Evolutionary conservation across 129 eudicot genomes (phyloP), one percentile per base, ranked within the genome.

Genomic region (Centrapalus pauciflorus): DNA sequence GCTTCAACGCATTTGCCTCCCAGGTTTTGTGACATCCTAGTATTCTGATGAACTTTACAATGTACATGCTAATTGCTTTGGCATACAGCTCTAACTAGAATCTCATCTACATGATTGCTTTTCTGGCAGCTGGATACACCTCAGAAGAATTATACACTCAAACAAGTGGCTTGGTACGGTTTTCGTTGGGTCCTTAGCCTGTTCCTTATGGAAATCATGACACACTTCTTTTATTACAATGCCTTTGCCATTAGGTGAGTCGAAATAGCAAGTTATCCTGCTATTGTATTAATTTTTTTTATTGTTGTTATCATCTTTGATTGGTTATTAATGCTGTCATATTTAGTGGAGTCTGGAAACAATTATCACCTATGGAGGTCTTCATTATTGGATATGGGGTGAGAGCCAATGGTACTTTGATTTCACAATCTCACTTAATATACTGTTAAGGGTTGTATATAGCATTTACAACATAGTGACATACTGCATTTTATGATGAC

Each of bases 321-420:
- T 63, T 64, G 23, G 17, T 49, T 38, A 29, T 71, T 13, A 32
- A 49, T 70, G 12, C 46, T 70, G 33, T 55, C 43, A 20, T 61
- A 62, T 68, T 46, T 70, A 93, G 99, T 82, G 95, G 92, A 72
- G 51, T 78, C 72, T 93, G 99, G 99, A 89, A 84, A 75, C 82
- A 76, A 2, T 67, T 93, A 37, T 84, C 99, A 69, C 95, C 96
- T 25, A 73, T 85, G 84, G 95, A 93, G 71, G 87, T 89, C 70
- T 93, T 93, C 77, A 89, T 89, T 76, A 74, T 93, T 38, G 99
- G 99, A 69, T 93, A 93, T 79, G 99, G 99, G 83, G 99, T 93
- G 89, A 86, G 99, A 77, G 71, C 71, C 78, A 27, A 65, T 60
- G 55, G 72, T 60, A 74, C 67, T 69, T n/a, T 50, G 38, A 38